Base-by-base conservation (phyloP, 129 eudicot genomes). In the Centella asiatica region DNA sequence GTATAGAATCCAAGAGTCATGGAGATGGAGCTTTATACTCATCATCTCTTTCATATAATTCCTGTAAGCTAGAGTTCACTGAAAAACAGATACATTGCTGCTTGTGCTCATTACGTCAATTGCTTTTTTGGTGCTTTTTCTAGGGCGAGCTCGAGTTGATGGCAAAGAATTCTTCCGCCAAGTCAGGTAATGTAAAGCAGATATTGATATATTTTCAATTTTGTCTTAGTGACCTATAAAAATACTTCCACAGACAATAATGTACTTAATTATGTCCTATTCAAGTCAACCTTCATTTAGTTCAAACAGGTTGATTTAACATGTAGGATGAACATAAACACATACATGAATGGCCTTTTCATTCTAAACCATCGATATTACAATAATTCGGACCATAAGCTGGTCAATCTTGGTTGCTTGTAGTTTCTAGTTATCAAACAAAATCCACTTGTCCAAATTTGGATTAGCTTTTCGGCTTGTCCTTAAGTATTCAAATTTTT, bases 101-200 rank as follows among this genome's bases (percentile, higher is more conserved):
- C 1, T 23, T 18, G 36, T 10, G 60, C 25, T 10, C 9, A 5
- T 25, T 14, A 53, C 15, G 17, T 33, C 18, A n/a, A 14, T 32
- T 31, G 18, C 47, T 68, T 37, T 28, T 77, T 57, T 62, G 4
- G 50, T 58, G 70, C 48, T 39, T 76, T 29, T 69, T 69, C 36
- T 76, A 87, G 96, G 87, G 49, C 78, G 88, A 76, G 55, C 89
- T 45, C 90, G 99, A 31, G 99, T 92, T 59, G 99, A 90, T 66
- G 97, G 95, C 57, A 90, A 90, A 81, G 97, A 90, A 64, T 86
- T 86, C 74, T 90, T 90, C 55, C 90, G 99, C 68, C 99, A 87
- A 92, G 99, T 92, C 81, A 92, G 99, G 99, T 92, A 87, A 54
- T 48, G 23, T 57, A 26, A 17, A 48, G 74, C 48, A 55, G 39